A percentile compares a stretch with the other conserved stretches of the same genome.
phyloP scores from a whole-genome alignment of 164 flowering plant genomes.

The Saururus chinensis region DNA sequence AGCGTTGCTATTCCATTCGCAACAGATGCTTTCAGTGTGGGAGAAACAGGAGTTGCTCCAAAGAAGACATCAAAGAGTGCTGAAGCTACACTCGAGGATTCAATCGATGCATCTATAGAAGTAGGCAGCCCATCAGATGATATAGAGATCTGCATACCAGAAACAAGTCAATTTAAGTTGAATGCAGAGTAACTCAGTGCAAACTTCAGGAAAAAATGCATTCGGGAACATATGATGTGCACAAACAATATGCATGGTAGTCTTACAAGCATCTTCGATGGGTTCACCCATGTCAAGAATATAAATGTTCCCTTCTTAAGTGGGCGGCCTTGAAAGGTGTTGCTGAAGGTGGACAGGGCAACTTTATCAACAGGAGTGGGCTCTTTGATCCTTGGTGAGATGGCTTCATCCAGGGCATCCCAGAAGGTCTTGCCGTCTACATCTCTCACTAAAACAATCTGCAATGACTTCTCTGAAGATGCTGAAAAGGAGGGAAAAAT shows the following conservation, averaged over 20 bases:
- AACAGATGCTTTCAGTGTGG: slow-evolving; percentile 66
- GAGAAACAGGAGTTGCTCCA: slow-evolving; percentile 71
- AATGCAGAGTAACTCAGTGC: not conserved
- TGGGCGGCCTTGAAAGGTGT: slow-evolving; percentile 53
- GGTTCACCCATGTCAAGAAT: slow-evolving; percentile 67
- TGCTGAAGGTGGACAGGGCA: slow-evolving; percentile 64
- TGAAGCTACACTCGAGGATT: slow-evolving; percentile 41
- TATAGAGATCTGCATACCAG: slow-evolving; percentile 41
- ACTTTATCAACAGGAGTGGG: slow-evolving; percentile 48
- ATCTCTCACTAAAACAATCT: slow-evolving; percentile 81
- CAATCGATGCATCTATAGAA: slow-evolving; percentile 55
- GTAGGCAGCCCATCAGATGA: slow-evolving; percentile 56
- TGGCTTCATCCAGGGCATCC: slow-evolving; percentile 80
- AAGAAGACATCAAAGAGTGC: slow-evolving; percentile 78
- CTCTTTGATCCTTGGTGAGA: slow-evolving; percentile 65
- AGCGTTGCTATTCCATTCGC: slow-evolving; percentile 31
- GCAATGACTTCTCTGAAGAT: slow-evolving; percentile 63
- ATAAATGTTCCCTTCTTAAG: slow-evolving; percentile 75
- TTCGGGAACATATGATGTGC: not conserved
- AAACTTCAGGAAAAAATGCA: too few species aligned
- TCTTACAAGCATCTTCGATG: slow-evolving; percentile 75
- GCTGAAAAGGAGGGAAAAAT: slow-evolving; percentile 27
- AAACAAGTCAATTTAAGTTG: not conserved
- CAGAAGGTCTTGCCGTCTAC: slow-evolving; percentile 92
- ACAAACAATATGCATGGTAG: not conserved